A percentile compares a stretch with the other conserved stretches of the same genome.
Evolutionary conservation across 140 eudicot species (phyloP).

Genomic region (Senecio squalidus): DNA sequence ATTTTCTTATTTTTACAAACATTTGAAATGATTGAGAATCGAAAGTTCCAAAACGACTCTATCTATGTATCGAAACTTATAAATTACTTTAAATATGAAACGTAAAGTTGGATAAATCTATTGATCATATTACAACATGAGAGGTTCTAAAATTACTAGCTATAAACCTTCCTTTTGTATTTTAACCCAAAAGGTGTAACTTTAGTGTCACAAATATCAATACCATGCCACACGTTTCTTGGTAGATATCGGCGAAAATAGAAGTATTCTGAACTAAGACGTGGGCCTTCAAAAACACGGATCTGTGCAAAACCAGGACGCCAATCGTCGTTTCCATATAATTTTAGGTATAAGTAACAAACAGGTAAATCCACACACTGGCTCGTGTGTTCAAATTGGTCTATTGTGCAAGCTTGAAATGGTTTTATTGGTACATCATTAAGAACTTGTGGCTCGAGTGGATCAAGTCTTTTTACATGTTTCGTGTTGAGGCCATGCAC

Average conservation of each 20-base stretch:
- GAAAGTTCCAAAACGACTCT: too few species aligned
- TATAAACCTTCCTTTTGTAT: constrained; percentile 35
- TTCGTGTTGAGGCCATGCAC: constrained; percentile 49
- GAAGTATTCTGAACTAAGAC: constrained; percentile 43
- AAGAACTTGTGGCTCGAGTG: constrained; percentile 52
- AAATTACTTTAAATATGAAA: background rate
- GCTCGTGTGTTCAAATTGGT: constrained; percentile 50
- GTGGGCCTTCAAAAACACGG: constrained; percentile 37
- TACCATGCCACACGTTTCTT: constrained; percentile 54
- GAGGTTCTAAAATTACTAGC: constrained; percentile 6
- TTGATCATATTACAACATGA: too few species aligned
- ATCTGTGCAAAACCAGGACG: constrained; percentile 67
- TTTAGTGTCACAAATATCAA: constrained; percentile 37
- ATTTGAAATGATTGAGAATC: too few species aligned
- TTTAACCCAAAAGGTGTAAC: constrained; percentile 49
- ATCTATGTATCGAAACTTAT: background rate
- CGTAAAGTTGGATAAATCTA: background rate
- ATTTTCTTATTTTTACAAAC: too few species aligned
- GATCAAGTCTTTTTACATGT: constrained; percentile 53
- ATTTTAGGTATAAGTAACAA: constrained; percentile 49
- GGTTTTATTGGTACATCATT: constrained; percentile 59
- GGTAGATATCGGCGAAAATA: constrained; percentile 53
- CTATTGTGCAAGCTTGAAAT: constrained; percentile 58
- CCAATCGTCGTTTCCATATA: constrained; percentile 62
- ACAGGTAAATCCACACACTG: constrained; percentile 45